A percentile compares a stretch with the other conserved stretches of the same genome.
These are phyloP conservation scores for Triticum monococcum DNA, from an alignment of 176 grass and related monocot species.

Conservation along the genomic window DNA sequence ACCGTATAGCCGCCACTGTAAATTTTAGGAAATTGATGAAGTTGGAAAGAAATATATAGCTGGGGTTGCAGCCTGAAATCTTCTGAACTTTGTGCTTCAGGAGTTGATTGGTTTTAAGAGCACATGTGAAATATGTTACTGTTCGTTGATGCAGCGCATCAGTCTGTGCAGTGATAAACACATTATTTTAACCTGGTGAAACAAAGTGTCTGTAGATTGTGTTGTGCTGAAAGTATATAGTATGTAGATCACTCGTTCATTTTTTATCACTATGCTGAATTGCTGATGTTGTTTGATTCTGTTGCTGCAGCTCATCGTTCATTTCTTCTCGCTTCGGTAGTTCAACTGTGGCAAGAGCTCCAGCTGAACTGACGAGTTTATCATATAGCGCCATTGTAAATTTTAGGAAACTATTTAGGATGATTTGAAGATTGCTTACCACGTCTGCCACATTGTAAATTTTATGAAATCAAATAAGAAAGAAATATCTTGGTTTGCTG, in stretches of 20 bases:
- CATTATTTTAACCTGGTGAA: background rate
- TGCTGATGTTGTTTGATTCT: background rate
- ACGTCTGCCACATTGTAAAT: no score
- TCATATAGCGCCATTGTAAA: background rate
- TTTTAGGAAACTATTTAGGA: no score
- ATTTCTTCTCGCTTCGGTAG: slow-evolving; percentile 31
- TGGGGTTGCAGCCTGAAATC: background rate
- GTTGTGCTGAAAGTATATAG: background rate
- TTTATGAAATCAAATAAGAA: no score
- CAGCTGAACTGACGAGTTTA: background rate
- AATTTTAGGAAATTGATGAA: background rate
- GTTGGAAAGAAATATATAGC: background rate
- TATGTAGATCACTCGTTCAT: background rate
- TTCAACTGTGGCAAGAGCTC: slow-evolving; percentile 25
- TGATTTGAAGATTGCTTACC: no score
- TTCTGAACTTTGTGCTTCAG: background rate
- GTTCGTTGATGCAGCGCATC: background rate
- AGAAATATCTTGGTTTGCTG: no score
- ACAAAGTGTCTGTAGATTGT: background rate
- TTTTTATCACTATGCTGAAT: background rate
- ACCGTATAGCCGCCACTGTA: background rate
- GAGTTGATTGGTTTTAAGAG: background rate
- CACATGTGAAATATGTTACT: background rate
- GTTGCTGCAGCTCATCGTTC: slow-evolving; percentile 25
- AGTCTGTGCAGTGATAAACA: background rate